These are phyloP conservation scores for Diaporthe helianthi DNA, from an alignment of 2,329 filamentous ascomycete species.

Conservation along the genomic window DNA sequence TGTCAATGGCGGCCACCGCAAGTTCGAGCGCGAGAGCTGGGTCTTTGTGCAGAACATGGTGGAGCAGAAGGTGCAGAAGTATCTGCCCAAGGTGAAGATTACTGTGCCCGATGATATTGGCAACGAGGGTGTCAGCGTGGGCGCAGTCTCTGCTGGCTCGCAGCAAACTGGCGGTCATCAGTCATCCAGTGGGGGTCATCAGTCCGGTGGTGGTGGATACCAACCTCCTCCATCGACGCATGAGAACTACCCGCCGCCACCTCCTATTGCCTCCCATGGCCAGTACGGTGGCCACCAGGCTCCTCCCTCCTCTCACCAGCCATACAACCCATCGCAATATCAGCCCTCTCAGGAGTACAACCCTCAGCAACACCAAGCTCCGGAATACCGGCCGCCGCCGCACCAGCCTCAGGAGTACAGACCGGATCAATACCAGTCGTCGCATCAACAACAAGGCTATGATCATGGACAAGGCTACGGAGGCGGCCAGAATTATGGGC, in stretches of 20 bases:
- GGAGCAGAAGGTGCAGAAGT: constrained; percentile 54
- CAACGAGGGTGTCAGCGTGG: constrained; percentile 54
- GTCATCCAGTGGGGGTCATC: constrained; percentile 34
- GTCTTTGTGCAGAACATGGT: constrained; percentile 54
- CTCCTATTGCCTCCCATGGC: background rate
- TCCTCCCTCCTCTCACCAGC: constrained; percentile 39
- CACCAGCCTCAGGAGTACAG: constrained; percentile 33
- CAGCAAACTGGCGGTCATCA: constrained; percentile 45
- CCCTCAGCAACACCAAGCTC: constrained; percentile 30
- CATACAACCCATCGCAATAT: constrained; percentile 40
- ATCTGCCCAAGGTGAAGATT: constrained; percentile 54
- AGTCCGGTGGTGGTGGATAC: constrained; percentile 35
- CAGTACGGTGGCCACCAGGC: constrained; percentile 38
- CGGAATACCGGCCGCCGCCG: constrained; percentile 32
- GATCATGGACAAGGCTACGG: background rate
- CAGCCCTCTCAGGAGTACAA: constrained; percentile 35
- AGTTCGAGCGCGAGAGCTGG: constrained; percentile 55
- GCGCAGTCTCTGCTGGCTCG: constrained; percentile 43
- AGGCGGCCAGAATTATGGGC: background rate
- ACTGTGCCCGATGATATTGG: constrained; percentile 54
- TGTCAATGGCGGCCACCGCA: constrained; percentile 55
- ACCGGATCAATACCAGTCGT: constrained; percentile 31
- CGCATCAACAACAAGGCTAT: constrained; percentile 22
- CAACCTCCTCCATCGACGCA: constrained; percentile 10
- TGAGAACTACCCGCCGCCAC: background rate